A percentile compares a stretch with the other conserved stretches of the same genome.
phyloP scores from a whole-genome alignment of 169 alveolate genomes.

The Theileria parva region DNA sequence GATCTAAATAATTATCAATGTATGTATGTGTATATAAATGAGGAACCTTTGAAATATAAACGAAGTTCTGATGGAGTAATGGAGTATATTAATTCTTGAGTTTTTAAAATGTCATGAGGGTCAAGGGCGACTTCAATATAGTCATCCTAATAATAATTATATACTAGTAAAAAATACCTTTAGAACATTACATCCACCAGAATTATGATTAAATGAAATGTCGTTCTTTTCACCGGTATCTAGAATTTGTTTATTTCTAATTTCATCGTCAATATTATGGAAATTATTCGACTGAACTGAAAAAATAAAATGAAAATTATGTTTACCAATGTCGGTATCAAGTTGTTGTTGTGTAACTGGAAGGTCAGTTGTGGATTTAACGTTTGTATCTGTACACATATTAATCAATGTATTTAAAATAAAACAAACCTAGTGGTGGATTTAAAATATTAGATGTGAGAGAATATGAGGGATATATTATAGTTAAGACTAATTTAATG shows the following conservation, averaged over 20 bases:
- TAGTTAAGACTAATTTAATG: neutral
- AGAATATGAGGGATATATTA: neutral
- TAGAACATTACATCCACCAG: conserved; percentile 32
- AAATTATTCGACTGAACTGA: conserved; percentile 40
- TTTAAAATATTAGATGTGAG: neutral
- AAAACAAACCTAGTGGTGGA: conserved; percentile 8
- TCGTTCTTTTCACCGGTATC: conserved; percentile 40
- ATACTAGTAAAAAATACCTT: conserved; percentile 6
- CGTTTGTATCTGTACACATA: neutral
- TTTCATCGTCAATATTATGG: conserved; percentile 53
- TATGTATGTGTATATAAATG: neutral
- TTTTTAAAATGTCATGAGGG: conserved; percentile 56
- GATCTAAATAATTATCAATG: neutral
- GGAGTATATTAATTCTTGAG: conserved; percentile 50
- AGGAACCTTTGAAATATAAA: conserved; percentile 29
- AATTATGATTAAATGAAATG: conserved; percentile 13
- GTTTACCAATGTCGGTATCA: conserved; percentile 5
- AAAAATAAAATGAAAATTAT: neutral
- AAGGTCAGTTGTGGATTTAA: neutral
- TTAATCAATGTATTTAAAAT: neutral
- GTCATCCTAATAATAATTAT: conserved; percentile 33
- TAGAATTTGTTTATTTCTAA: conserved; percentile 44
- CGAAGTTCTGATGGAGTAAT: conserved; percentile 48
- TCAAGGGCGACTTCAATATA: conserved; percentile 56
- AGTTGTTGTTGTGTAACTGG: neutral